Evolutionary conservation across 2,329 filamentous ascomycete genomes (phyloP).

Genomic region (Ambrosiella cleistominuta): DNA sequence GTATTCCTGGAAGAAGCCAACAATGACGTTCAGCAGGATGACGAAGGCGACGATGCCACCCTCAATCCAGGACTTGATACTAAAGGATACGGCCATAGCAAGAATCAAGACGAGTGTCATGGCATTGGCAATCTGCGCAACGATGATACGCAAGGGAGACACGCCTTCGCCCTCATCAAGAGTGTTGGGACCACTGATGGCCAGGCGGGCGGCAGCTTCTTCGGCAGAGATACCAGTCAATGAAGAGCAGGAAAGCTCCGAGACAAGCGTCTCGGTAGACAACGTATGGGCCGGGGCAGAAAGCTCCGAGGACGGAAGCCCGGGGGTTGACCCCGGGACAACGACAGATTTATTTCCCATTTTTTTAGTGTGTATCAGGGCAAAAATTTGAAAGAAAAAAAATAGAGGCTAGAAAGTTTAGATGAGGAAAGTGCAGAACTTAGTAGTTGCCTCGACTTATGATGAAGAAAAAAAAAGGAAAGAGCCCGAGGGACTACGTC

Average conservation of each 20-base stretch:
- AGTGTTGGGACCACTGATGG: slow-evolving; percentile 40
- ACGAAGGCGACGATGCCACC: slow-evolving; percentile 32
- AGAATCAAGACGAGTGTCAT: slow-evolving; percentile 42
- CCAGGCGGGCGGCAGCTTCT: slow-evolving; percentile 33
- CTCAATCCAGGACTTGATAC: slow-evolving; percentile 34
- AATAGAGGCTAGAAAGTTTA: too few relatives aligned
- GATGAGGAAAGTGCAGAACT: too few relatives aligned
- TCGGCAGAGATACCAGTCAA: slow-evolving; percentile 34
- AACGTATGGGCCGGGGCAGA: slow-evolving; percentile 41
- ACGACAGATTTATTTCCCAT: background rate
- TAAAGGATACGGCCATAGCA: slow-evolving; percentile 37
- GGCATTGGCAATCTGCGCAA: slow-evolving; percentile 40
- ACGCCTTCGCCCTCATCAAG: slow-evolving; percentile 31
- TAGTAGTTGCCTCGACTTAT: too few relatives aligned
- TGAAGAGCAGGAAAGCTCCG: slow-evolving; percentile 34
- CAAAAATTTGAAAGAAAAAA: too few relatives aligned
- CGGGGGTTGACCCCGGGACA: slow-evolving; percentile 18
- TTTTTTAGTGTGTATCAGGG: too few relatives aligned
- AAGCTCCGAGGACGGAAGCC: slow-evolving; percentile 24
- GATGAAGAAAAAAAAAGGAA: too few relatives aligned
- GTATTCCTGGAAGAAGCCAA: slow-evolving; percentile 28
- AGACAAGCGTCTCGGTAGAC: slow-evolving; percentile 27
- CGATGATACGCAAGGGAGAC: slow-evolving; percentile 37
- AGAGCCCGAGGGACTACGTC: too few relatives aligned
- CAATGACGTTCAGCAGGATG: slow-evolving; percentile 33